These are phyloP conservation scores for Tuber magnatum DNA, from an alignment of 495 filamentous ascomycete species.

Conservation along the genomic window DNA sequence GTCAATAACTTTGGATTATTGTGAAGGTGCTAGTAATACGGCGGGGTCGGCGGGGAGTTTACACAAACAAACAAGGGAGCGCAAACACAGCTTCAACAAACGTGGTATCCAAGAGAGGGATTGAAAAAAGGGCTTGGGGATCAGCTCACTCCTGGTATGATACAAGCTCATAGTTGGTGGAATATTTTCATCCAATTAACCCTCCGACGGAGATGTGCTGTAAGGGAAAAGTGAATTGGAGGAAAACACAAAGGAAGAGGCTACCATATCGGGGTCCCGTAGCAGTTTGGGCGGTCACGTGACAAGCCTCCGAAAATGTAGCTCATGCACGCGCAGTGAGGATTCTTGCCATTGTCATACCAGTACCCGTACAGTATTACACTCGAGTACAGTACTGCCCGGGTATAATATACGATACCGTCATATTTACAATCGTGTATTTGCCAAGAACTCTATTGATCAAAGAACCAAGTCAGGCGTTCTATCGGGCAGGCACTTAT, in stretches of 20 bases:
- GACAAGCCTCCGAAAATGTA: background rate
- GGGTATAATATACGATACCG: background rate
- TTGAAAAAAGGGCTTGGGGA: background rate
- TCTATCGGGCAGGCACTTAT: background rate
- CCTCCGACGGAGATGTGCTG: background rate
- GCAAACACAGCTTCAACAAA: background rate
- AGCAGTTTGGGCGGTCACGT: background rate
- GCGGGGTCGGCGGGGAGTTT: slow-evolving; percentile 17
- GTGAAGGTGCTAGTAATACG: slow-evolving; percentile 6
- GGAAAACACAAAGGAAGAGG: background rate
- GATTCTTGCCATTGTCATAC: background rate
- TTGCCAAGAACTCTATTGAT: background rate
- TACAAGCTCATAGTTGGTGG: slow-evolving; percentile 3
- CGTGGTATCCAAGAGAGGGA: background rate
- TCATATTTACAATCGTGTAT: background rate
- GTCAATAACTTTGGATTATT: slow-evolving; percentile 2
- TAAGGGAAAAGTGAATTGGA: background rate
- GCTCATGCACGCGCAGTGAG: background rate
- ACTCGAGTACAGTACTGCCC: too few species aligned
- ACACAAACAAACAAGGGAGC: background rate
- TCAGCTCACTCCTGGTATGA: background rate
- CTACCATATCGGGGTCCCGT: background rate
- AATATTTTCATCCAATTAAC: background rate
- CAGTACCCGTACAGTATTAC: too few species aligned
- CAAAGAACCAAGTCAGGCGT: background rate